Base-by-base conservation (phyloP, 164 flowering plant genomes). In the Akebia trifoliata region DNA sequence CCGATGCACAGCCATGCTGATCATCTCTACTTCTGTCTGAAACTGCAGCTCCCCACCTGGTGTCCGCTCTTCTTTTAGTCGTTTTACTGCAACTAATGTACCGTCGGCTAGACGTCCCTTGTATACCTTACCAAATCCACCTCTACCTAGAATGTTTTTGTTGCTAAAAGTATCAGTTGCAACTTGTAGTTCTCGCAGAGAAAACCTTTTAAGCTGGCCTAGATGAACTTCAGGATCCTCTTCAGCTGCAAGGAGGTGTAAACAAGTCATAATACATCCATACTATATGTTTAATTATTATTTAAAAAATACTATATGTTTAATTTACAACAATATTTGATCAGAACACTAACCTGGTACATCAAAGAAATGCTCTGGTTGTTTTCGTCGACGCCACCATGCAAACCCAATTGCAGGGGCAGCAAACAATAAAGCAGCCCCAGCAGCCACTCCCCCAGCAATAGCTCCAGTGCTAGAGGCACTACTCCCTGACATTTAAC, bases 381-480 rank as follows among this genome's bases (percentile, higher is more conserved):
- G 76, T 50, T 70, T 77, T 51, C 76, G 52, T 18, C 76, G 66
- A 50, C 76, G 66, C 78, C 78, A 77, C 72, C 72, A 69, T 28
- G 74, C 74, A 69, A 77, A 68, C 22, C 69, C 81, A 61, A 77
- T 64, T n/a, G 76, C 78, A 56, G 75, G 78, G 26, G 74, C 78
- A 62, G 78, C 78, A 69, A 77, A 74, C 30, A 77, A 44, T 30
- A 77, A 51, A 50, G 78, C 81, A 52, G 76, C 81, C 62, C 78
- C 81, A 42, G 72, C 78, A 55, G 78, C 81, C 56, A 77, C 81
- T 29, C 76, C 81, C 37, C 78, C 81, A 50, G 78, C 76, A 61
- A 74, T 77, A 2, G 74, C 74, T 55, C 76, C 81, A 45, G 78
- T 77, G 62, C 71, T 71, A 43, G 74, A 59, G 3, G 65, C 69